Conservation (phyloP, 352 stramenopile species). For the Phytophthora sojae region DNA sequence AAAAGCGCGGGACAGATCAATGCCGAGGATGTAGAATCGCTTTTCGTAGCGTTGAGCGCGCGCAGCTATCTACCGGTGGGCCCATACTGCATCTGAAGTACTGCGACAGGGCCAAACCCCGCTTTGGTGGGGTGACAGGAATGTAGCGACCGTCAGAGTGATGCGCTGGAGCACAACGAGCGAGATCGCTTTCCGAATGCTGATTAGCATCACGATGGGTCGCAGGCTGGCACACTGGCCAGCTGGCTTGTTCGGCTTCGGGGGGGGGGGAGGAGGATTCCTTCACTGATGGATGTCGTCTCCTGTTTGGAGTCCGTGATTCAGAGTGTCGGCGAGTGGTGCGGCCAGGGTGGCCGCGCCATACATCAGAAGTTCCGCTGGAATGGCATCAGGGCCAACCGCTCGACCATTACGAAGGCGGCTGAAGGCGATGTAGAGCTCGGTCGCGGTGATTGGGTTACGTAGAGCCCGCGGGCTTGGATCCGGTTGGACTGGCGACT, state of each 20-base stretch:
- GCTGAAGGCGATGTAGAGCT: neutral
- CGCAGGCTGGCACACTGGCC: no score
- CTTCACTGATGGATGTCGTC: constrained; percentile 8
- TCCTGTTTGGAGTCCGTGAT: constrained; percentile 1
- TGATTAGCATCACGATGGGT: no score
- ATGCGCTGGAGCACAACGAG: no score
- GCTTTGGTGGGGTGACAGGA: constrained; percentile 7
- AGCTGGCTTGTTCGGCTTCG: constrained; percentile 3
- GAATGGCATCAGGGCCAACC: neutral
- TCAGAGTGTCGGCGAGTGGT: constrained; percentile 6
- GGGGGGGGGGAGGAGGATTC: neutral
- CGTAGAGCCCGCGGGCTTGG: no score
- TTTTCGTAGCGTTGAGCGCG: constrained; percentile 5
- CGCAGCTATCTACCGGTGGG: constrained; percentile 9
- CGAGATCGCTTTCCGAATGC: no score
- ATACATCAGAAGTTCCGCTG: constrained; percentile 12
- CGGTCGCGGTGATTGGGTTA: neutral
- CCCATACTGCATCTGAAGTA: constrained; percentile 14
- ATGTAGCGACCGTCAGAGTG: neutral
- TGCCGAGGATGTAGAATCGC: constrained; percentile 10
- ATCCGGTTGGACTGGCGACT: no score
- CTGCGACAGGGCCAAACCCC: constrained; percentile 5
- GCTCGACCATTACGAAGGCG: constrained; percentile 8
- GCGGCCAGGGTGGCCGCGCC: neutral
- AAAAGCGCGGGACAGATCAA: constrained; percentile 11